Conservation (phyloP, 2,329 filamentous ascomycete genomes). For the Arthrobotrys pseudoclavata region DNA sequence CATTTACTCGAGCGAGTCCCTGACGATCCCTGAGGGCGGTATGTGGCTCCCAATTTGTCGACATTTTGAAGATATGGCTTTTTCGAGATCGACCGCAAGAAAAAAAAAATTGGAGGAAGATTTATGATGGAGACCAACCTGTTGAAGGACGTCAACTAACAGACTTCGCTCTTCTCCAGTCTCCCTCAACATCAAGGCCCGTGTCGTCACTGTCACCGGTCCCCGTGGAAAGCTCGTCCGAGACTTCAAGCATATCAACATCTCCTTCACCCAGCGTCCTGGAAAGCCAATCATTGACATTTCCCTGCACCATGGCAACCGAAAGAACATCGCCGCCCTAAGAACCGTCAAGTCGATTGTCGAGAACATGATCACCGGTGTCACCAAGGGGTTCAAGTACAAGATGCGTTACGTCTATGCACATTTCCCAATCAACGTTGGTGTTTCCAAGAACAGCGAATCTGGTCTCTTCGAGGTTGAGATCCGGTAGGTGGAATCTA, state of each 20-base stretch:
- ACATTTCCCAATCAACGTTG: conserved; percentile 99
- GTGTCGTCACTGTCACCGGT: conserved; percentile 96
- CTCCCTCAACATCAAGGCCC: conserved; percentile 97
- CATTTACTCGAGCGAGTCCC: conserved; percentile 97
- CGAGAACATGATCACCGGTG: conserved; percentile 98
- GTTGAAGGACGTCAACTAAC: conserved; percentile 62
- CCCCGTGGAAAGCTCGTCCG: conserved; percentile 97
- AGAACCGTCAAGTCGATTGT: conserved; percentile 98
- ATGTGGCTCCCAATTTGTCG: conserved; percentile 70
- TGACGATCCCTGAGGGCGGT: conserved; percentile 97
- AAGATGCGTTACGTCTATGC: conserved; percentile 99
- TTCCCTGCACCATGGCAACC: conserved; percentile 97
- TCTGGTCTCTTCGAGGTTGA: conserved; percentile 90
- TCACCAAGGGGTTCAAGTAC: conserved; percentile 99
- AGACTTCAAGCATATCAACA: conserved; percentile 95
- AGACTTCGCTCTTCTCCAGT: conserved; percentile 73
- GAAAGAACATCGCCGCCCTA: conserved; percentile 98
- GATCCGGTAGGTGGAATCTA: conserved; percentile 80
- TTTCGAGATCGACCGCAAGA: conserved; percentile 46
- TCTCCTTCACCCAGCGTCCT: conserved; percentile 87
- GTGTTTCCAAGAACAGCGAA: conserved; percentile 95
- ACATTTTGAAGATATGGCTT: conserved; percentile 60
- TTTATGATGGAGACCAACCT: background rate
- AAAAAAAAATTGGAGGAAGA: background rate
- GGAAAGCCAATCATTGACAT: conserved; percentile 87